Conservation (phyloP, 768 basidiomycete species). For the Hypholoma fasciculare region DNA sequence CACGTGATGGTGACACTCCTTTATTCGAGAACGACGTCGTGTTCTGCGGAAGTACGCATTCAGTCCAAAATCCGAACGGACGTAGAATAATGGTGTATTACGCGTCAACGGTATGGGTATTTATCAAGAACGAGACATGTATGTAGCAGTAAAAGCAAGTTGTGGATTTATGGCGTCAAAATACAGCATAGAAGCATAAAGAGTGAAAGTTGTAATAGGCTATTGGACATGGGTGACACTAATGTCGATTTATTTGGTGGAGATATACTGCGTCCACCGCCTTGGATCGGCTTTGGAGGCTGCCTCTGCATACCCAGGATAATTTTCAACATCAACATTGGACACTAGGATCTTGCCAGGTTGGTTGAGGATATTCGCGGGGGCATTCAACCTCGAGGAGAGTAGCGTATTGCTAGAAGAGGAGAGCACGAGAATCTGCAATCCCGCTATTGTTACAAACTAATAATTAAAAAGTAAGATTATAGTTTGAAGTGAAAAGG, state of each 20-base stretch:
- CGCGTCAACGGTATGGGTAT: too few species aligned
- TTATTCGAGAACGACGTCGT: neutral
- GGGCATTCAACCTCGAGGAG: conserved; percentile 50
- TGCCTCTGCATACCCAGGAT: conserved; percentile 58
- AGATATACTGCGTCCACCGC: conserved; percentile 35
- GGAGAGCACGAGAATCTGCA: conserved; percentile 57
- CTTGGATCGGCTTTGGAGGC: conserved; percentile 40
- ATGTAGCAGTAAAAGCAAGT: too few species aligned
- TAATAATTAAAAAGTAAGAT: conserved; percentile 23
- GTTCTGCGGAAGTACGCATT: too few species aligned
- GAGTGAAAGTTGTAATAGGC: too few species aligned
- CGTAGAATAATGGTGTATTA: too few species aligned
- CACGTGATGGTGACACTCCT: conserved; percentile 9
- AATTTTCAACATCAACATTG: conserved; percentile 58
- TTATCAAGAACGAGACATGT: too few species aligned
- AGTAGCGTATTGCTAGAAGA: conserved; percentile 50
- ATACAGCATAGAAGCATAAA: too few species aligned
- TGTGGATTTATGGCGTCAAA: too few species aligned
- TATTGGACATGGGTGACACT: too few species aligned
- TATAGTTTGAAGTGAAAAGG: neutral
- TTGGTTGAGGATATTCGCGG: conserved; percentile 42
- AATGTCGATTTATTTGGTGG: neutral
- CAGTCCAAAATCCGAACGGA: too few species aligned
- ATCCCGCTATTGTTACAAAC: conserved; percentile 58
- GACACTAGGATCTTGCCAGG: conserved; percentile 50